Evolutionary conservation across 2,329 filamentous ascomycete species (phyloP).

Genomic region (Diaporthe humulicola): DNA sequence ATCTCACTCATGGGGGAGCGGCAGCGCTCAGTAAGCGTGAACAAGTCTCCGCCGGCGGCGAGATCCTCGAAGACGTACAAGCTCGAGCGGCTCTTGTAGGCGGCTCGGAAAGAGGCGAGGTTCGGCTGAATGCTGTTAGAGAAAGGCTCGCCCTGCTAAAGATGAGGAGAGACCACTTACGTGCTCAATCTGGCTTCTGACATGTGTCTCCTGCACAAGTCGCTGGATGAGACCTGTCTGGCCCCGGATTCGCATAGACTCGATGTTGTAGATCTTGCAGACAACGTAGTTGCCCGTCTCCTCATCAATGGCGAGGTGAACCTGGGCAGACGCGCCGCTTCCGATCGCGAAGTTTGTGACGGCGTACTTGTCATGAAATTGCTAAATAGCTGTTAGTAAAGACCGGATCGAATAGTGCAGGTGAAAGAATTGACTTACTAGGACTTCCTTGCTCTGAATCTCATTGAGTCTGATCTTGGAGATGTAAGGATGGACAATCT

Average conservation of each 20-base stretch:
- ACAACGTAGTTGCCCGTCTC: conserved; percentile 71
- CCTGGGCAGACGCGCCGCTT: conserved; percentile 64
- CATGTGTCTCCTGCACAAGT: conserved; percentile 61
- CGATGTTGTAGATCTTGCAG: conserved; percentile 75
- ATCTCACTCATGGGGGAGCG: conserved; percentile 51
- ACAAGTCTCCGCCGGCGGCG: conserved; percentile 67
- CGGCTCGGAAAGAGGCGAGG: conserved; percentile 64
- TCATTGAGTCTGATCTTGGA: conserved; percentile 40
- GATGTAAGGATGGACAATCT: conserved; percentile 47
- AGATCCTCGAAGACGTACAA: conserved; percentile 71
- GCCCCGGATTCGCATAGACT: conserved; percentile 45
- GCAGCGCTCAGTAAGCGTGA: conserved; percentile 59
- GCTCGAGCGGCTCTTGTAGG: conserved; percentile 61
- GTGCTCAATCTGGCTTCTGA: conserved; percentile 67
- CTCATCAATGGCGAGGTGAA: conserved; percentile 67
- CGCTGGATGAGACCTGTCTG: conserved; percentile 50
- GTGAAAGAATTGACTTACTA: conserved; percentile 45
- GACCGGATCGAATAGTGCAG: no score
- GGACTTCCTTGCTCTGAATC: conserved; percentile 51
- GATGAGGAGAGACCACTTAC: conserved; percentile 52
- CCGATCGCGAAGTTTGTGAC: conserved; percentile 66
- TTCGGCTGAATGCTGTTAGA: conserved; percentile 60
- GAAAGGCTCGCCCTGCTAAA: neutral
- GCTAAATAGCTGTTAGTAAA: conserved; percentile 48
- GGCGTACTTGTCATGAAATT: conserved; percentile 61